Evolutionary conservation across 306 rosid species (phyloP).

Genomic region (Rosa multiflora): DNA sequence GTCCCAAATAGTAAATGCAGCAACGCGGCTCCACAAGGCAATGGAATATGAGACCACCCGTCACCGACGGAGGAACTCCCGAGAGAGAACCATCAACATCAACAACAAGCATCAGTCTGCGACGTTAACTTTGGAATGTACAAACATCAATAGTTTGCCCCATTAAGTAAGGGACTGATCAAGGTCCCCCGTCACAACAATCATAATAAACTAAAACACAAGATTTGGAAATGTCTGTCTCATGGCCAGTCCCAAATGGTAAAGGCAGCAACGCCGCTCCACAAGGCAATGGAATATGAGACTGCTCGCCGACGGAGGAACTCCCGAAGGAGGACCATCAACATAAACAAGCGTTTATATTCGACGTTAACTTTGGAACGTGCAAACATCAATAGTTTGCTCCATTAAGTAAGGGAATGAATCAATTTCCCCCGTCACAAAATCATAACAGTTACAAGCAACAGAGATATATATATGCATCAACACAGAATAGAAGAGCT

Average conservation of each 20-base stretch:
- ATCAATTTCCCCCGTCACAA: constrained; percentile 45
- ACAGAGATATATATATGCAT: not conserved
- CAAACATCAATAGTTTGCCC: constrained; percentile 43
- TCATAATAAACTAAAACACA: not conserved
- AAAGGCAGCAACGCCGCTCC: constrained; percentile 57
- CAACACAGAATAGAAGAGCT: not conserved
- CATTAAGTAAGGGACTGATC: constrained; percentile 32
- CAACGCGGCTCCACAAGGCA: constrained; percentile 55
- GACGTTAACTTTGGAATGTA: constrained; percentile 46
- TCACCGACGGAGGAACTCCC: constrained; percentile 38
- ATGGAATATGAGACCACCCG: constrained; percentile 57
- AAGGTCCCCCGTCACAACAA: constrained; percentile 43
- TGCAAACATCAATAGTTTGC: constrained; percentile 42
- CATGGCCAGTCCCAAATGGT: constrained; percentile 60
- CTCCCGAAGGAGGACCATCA: constrained; percentile 34
- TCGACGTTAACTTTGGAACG: constrained; percentile 44
- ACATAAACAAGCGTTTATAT: constrained; percentile 18
- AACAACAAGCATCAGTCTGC: constrained; percentile 1
- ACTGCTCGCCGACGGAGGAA: constrained; percentile 39
- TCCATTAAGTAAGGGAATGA: constrained; percentile 35
- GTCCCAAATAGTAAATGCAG: constrained; percentile 54
- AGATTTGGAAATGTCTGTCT: constrained; percentile 30
- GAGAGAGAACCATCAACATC: constrained; percentile 35
- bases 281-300: constrained; percentile 68
- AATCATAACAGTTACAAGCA: not conserved